These are phyloP conservation scores for Wallacemonas sp. DNA, from an alignment of 208 protist species.

Conservation along the genomic window DNA sequence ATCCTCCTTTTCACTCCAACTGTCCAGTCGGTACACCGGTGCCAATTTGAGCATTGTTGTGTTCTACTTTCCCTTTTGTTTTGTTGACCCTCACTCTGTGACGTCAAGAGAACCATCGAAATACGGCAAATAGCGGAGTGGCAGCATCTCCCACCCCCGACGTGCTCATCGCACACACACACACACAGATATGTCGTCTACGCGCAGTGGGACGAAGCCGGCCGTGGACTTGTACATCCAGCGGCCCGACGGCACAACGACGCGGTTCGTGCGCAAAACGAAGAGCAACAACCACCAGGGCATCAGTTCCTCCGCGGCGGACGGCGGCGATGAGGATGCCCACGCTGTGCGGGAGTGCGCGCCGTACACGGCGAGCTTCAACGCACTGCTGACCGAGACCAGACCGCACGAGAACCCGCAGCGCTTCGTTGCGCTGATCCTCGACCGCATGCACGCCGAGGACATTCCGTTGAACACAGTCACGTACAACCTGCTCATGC, in stretches of 20 bases:
- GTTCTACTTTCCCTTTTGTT: too few species aligned
- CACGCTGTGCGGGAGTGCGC: slow-evolving; percentile 70
- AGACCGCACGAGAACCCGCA: slow-evolving; percentile 56
- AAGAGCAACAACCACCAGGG: slow-evolving; percentile 9
- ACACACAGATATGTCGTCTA: background rate
- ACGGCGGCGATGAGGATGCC: slow-evolving; percentile 68
- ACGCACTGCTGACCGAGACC: slow-evolving; percentile 61
- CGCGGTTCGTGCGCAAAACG: slow-evolving; percentile 52
- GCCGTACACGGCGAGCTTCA: slow-evolving; percentile 90
- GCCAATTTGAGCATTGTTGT: too few species aligned
- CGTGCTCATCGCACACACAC: background rate
- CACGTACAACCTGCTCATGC: slow-evolving; percentile 92
- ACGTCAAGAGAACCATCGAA: too few species aligned
- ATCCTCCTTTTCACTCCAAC: background rate
- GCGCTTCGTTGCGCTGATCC: slow-evolving; percentile 66
- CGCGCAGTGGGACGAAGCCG: slow-evolving; percentile 28
- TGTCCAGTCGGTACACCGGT: too few species aligned
- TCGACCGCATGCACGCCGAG: slow-evolving; percentile 83
- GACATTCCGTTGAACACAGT: slow-evolving; percentile 84
- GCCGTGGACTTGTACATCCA: slow-evolving; percentile 65
- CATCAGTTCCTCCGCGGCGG: background rate
- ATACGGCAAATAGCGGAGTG: too few species aligned
- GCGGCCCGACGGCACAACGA: slow-evolving; percentile 63
- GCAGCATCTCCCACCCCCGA: too few species aligned
- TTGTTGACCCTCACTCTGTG: too few species aligned